These are phyloP conservation scores for Magnusiomyces fungicola DNA, from an alignment of 1,139 yeast species.

Conservation along the genomic window DNA sequence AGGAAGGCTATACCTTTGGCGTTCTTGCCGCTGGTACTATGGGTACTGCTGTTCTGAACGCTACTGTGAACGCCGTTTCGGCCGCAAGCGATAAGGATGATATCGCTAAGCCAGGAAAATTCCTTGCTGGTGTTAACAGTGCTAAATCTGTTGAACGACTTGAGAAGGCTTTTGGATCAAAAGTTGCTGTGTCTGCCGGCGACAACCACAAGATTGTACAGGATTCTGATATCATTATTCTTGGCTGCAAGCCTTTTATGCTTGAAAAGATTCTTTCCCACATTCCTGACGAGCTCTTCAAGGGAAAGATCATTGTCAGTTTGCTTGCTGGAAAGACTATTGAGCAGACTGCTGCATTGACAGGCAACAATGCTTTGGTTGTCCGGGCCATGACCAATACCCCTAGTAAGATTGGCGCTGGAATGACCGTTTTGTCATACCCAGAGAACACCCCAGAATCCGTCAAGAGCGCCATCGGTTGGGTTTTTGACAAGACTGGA, in stretches of 20 bases:
- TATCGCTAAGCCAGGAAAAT: slow-evolving; percentile 47
- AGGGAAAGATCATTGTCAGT: slow-evolving; percentile 64
- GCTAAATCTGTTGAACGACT: slow-evolving; percentile 44
- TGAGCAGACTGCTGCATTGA: slow-evolving; percentile 49
- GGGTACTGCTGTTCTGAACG: slow-evolving; percentile 93
- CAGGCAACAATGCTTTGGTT: slow-evolving; percentile 40
- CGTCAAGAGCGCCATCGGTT: slow-evolving; percentile 42
- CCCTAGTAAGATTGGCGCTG: slow-evolving; percentile 83
- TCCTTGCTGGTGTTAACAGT: slow-evolving; percentile 69
- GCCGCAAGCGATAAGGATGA: slow-evolving; percentile 25
- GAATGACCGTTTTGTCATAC: slow-evolving; percentile 75
- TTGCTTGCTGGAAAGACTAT: slow-evolving; percentile 91
- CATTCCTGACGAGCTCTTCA: slow-evolving; percentile 38
- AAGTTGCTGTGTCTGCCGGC: slow-evolving; percentile 50
- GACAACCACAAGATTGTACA: slow-evolving; percentile 52
- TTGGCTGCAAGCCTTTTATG: slow-evolving; percentile 84
- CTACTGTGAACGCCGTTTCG: slow-evolving; percentile 49
- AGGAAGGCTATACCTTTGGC: slow-evolving; percentile 54
- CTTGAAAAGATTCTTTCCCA: slow-evolving; percentile 48
- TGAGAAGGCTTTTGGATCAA: slow-evolving; percentile 39
- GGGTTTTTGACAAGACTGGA: slow-evolving; percentile 57
- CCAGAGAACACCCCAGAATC: slow-evolving; percentile 41
- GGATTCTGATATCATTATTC: slow-evolving; percentile 59
- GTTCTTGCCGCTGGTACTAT: slow-evolving; percentile 91
- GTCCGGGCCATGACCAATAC: slow-evolving; percentile 98